These are phyloP conservation scores for Xerocomellus amylosporus DNA, from an alignment of 768 basidiomycete genomes.

Conservation along the genomic window DNA sequence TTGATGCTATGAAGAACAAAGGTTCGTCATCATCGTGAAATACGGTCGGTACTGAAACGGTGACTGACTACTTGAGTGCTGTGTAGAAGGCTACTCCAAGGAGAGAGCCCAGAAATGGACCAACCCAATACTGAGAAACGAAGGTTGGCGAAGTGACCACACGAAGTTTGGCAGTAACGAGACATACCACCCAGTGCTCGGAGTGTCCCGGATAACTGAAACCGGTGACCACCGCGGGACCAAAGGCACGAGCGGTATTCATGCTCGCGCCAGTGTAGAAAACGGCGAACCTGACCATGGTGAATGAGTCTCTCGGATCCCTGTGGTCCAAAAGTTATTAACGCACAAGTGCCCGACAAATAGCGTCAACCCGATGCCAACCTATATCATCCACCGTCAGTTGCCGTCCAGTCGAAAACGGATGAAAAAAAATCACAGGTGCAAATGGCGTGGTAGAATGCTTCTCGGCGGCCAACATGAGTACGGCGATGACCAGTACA, in stretches of 20 bases:
- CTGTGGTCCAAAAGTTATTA: neutral
- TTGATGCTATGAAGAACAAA: slow-evolving; percentile 19
- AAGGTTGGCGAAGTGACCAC: slow-evolving; percentile 2
- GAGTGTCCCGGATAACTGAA: slow-evolving; percentile 39
- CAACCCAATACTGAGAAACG: slow-evolving; percentile 59
- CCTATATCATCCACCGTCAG: slow-evolving; percentile 29
- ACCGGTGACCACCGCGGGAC: slow-evolving; percentile 64
- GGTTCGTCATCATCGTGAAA: slow-evolving; percentile 1
- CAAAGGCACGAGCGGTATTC: slow-evolving; percentile 70
- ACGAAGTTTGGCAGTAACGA: neutral
- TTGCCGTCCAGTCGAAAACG: neutral
- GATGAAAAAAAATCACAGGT: slow-evolving; percentile 41
- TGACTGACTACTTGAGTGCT: slow-evolving; percentile 48
- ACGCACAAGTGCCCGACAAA: slow-evolving; percentile 61
- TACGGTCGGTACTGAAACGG: neutral
- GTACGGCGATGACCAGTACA: slow-evolving; percentile 56
- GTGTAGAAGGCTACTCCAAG: slow-evolving; percentile 57
- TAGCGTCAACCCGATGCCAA: slow-evolving; percentile 64
- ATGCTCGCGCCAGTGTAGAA: slow-evolving; percentile 64
- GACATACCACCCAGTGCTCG: slow-evolving; percentile 61
- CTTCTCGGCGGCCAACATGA: slow-evolving; percentile 74
- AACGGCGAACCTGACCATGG: slow-evolving; percentile 47
- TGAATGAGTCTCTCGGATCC: neutral
- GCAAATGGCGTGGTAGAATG: slow-evolving; percentile 64
- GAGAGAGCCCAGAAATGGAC: slow-evolving; percentile 64